phyloP scores from a whole-genome alignment of 192 early-diverging fungal species.

The Coemansia sp. region DNA sequence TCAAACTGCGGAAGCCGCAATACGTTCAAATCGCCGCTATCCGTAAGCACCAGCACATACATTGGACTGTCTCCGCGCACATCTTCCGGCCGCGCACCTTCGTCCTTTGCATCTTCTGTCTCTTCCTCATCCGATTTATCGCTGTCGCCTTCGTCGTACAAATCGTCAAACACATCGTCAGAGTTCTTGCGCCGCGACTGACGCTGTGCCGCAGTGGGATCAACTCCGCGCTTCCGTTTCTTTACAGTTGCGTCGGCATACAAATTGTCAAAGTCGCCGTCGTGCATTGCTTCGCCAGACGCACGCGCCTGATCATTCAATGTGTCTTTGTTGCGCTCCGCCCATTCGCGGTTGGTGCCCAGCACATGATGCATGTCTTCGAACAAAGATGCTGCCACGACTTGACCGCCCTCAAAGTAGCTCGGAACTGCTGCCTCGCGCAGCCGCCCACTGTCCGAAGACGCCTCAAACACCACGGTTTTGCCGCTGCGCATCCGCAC shows the following conservation, averaged over 20 bases:
- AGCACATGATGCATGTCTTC: slow-evolving; percentile 32
- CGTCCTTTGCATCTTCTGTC: not conserved
- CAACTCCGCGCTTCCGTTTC: slow-evolving; percentile 19
- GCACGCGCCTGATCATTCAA: slow-evolving; percentile 8
- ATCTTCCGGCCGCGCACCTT: slow-evolving; percentile 13
- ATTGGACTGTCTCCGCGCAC: slow-evolving; percentile 22
- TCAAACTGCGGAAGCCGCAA: slow-evolving; percentile 36
- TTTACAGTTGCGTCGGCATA: slow-evolving; percentile 28
- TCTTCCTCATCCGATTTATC: not conserved
- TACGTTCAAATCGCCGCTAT: slow-evolving; percentile 28
- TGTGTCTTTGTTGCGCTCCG: slow-evolving; percentile 26
- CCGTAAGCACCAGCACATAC: slow-evolving; percentile 17
- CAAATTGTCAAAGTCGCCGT: slow-evolving; percentile 37
- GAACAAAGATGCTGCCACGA: slow-evolving; percentile 34
- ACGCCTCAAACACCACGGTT: slow-evolving; percentile 58
- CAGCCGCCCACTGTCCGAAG: slow-evolving; percentile 47
- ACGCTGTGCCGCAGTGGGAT: slow-evolving; percentile 5
- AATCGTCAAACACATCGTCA: slow-evolving; percentile 27
- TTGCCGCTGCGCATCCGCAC: slow-evolving; percentile 65
- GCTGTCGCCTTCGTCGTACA: slow-evolving; percentile 53
- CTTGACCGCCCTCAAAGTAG: slow-evolving; percentile 1
- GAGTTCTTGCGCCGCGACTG: slow-evolving; percentile 13
- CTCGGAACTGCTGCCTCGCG: slow-evolving; percentile 12
- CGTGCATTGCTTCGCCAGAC: slow-evolving; percentile 1
- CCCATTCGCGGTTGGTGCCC: slow-evolving; percentile 31